These are phyloP conservation scores for Pistacia atlantica DNA, from an alignment of 345 rosid genomes.

Conservation along the genomic window DNA sequence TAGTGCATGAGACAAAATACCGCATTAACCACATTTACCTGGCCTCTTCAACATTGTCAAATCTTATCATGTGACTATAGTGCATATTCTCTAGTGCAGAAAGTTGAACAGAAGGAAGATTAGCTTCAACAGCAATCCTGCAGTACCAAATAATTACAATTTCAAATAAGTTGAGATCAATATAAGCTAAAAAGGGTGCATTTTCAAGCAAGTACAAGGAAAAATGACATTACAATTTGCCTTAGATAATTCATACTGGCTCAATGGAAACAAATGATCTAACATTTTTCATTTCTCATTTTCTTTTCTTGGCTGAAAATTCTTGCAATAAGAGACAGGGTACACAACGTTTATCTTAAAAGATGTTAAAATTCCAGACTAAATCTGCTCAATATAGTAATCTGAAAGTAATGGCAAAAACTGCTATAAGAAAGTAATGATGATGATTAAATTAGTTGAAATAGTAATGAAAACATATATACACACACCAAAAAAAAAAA, in stretches of 20 bases:
- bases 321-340: not conserved
- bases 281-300: not conserved
- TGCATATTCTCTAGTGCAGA: conserved; percentile 92
- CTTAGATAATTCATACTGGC: not conserved
- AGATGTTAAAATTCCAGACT: not conserved
- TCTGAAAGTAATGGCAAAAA: not conserved
- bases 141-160: conserved; percentile 15
- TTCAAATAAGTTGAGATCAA: not conserved
- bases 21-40: conserved; percentile 51
- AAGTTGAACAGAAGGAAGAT: conserved; percentile 68
- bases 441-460: not conserved
- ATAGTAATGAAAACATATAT: not conserved
- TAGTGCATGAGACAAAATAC: not conserved
- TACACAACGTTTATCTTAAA: not conserved
- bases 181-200: not conserved
- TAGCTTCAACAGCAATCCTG: conserved; percentile 82
- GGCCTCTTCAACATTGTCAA: conserved; percentile 75
- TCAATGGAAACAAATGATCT: not conserved
- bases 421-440: not conserved
- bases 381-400: not conserved
- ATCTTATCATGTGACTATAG: conserved; percentile 93
- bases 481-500: not conserved
- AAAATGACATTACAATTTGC: not conserved
- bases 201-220: not conserved
- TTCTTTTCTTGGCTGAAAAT: not conserved